Conservation (phyloP, 495 filamentous ascomycete genomes). For the Lineolata rhizophorae region DNA sequence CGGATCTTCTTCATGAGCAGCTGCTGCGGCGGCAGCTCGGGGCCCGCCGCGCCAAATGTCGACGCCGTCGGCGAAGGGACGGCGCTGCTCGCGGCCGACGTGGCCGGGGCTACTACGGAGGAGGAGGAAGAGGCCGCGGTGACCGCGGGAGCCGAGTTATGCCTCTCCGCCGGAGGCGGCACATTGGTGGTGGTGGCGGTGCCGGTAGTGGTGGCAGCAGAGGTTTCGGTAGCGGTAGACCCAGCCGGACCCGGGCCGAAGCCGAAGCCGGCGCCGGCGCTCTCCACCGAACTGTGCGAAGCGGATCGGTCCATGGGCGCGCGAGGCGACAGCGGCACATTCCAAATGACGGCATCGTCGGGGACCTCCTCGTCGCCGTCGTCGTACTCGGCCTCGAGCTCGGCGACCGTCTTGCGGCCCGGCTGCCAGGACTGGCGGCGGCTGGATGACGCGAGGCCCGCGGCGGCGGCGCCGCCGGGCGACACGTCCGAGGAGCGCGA, state of each 20-base stretch:
- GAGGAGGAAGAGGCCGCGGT: not conserved
- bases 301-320: conserved; percentile 39
- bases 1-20: conserved; percentile 19
- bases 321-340: conserved; percentile 84
- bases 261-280: conserved; percentile 1
- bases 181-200: too few species aligned
- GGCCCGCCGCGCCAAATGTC: too few species aligned
- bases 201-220: too few species aligned
- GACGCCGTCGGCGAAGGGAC: conserved; percentile 2
- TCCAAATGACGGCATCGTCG: conserved; percentile 76
- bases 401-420: conserved; percentile 50
- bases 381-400: conserved; percentile 71
- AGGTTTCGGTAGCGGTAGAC: too few species aligned
- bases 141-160: not conserved
- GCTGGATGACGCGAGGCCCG: too few species aligned
- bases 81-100: not conserved
- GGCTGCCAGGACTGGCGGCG: conserved; percentile 47
- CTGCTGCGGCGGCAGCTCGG: not conserved
- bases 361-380: conserved; percentile 85
- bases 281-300: too few species aligned
- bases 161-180: not conserved
- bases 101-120: not conserved
- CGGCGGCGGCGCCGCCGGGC: conserved; percentile 16
- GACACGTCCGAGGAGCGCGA: conserved; percentile 16
- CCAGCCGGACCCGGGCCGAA: too few species aligned